Percentiles rank a stretch among this genome's conserved stretches.
phyloP scores from a whole-genome alignment of 2,329 filamentous ascomycete genomes.

The Beauveria brongniartii region DNA sequence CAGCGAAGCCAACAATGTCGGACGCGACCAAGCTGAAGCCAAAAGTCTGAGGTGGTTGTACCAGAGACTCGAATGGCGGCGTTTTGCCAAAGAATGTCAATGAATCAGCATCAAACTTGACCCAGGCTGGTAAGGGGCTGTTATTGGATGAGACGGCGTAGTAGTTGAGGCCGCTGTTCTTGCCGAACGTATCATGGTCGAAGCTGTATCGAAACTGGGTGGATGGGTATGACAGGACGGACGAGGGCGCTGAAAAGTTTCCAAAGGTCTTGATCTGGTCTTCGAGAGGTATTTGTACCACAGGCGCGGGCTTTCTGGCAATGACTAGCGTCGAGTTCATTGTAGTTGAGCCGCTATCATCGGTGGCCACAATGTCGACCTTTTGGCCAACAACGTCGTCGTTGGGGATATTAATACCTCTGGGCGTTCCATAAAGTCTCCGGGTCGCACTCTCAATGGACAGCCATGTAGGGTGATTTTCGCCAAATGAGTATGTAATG shows the following conservation, averaged over 20 bases:
- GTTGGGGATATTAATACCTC: constrained; percentile 36
- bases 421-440: constrained; percentile 64
- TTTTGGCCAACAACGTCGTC: constrained; percentile 48
- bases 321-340: constrained; percentile 66
- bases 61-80: constrained; percentile 54
- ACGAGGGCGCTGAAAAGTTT: constrained; percentile 50
- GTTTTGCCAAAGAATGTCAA: constrained; percentile 65
- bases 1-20: constrained; percentile 70
- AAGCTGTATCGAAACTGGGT: constrained; percentile 46
- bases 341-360: constrained; percentile 52
- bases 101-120: constrained; percentile 58
- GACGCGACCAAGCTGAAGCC: constrained; percentile 67
- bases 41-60: constrained; percentile 64
- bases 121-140: constrained; percentile 79
- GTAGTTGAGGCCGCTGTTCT: constrained; percentile 52
- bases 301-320: constrained; percentile 47
- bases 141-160: constrained; percentile 70
- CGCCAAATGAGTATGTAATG: constrained; percentile 59
- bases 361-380: constrained; percentile 63
- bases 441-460: constrained; percentile 57
- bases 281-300: constrained; percentile 46
- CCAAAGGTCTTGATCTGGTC: constrained; percentile 52
- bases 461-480: constrained; percentile 63
- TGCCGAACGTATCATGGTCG: constrained; percentile 54
- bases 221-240: constrained; percentile 48